Evolutionary conservation across 345 rosid genomes (phyloP).

Genomic region (Citrus australasica): DNA sequence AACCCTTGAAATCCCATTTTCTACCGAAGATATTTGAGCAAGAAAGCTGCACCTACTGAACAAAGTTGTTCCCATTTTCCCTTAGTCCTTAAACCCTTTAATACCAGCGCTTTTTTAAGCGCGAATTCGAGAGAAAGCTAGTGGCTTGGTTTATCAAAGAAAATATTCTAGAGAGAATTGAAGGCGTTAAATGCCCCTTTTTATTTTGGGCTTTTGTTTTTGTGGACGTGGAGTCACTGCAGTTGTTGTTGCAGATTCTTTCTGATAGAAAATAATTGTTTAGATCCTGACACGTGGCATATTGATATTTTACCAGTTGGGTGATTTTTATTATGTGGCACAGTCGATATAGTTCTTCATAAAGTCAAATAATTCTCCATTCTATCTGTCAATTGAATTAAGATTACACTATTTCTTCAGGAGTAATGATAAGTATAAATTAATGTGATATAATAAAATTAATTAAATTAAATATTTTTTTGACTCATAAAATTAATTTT

Average conservation of each 20-base stretch:
- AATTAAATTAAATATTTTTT: no score
- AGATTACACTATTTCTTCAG: background rate
- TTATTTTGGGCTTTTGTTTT: background rate
- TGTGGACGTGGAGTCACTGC: constrained; percentile 17
- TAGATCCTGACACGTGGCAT: constrained; percentile 11
- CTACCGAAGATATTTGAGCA: constrained; percentile 1
- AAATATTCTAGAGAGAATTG: no score
- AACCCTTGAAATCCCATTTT: constrained; percentile 14
- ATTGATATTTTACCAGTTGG: background rate
- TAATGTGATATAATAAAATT: fast-evolving
- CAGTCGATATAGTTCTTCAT: no score
- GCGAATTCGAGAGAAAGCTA: background rate
- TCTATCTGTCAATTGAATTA: no score
- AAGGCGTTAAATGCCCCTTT: no score
- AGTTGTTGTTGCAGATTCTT: background rate
- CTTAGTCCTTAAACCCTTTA: background rate
- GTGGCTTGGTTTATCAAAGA: background rate
- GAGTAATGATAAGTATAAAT: no score
- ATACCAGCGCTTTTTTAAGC: no score
- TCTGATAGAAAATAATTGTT: background rate
- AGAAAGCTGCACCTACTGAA: constrained; percentile 32
- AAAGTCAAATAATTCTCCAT: background rate
- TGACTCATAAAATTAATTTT: fast-evolving
- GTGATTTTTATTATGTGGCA: background rate
- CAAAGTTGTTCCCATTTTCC: constrained; percentile 36